phyloP scores from a whole-genome alignment of 257 asterid genomes.

The Nicotiana obtusifolia region DNA sequence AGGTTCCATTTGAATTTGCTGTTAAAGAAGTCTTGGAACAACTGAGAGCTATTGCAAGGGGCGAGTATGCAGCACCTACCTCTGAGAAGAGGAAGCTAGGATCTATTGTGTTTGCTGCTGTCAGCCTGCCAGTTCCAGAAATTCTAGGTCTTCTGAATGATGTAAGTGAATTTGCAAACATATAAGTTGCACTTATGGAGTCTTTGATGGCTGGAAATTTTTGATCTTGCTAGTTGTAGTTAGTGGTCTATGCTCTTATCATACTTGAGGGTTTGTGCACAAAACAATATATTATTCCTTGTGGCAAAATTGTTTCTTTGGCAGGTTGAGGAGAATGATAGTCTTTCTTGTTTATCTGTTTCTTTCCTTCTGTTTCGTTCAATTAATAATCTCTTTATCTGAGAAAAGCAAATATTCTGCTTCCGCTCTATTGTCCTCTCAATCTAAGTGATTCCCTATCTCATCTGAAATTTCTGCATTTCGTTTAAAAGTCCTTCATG shows the following conservation, averaged over 20 bases:
- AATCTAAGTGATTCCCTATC: background rate
- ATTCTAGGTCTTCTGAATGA: conserved; percentile 40
- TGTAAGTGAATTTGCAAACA: conserved; percentile 34
- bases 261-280: background rate
- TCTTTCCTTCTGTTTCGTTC: background rate
- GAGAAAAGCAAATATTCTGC: no score
- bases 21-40: conserved; percentile 60
- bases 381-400: background rate
- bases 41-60: conserved; percentile 65
- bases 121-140: conserved; percentile 67
- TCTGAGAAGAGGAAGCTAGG: conserved; percentile 60
- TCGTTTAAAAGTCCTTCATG: background rate
- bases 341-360: background rate
- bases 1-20: conserved; percentile 73
- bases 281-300: background rate
- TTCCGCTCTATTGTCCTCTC: background rate
- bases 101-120: conserved; percentile 68
- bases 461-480: background rate
- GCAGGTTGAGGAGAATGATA: background rate
- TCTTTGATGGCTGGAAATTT: background rate
- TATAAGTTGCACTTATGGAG: background rate
- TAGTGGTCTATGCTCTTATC: background rate
- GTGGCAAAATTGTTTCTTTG: background rate
- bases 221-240: background rate
- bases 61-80: conserved; percentile 58